Conservation (phyloP, 352 stramenopile species). For the Phytophthora capsici region DNA sequence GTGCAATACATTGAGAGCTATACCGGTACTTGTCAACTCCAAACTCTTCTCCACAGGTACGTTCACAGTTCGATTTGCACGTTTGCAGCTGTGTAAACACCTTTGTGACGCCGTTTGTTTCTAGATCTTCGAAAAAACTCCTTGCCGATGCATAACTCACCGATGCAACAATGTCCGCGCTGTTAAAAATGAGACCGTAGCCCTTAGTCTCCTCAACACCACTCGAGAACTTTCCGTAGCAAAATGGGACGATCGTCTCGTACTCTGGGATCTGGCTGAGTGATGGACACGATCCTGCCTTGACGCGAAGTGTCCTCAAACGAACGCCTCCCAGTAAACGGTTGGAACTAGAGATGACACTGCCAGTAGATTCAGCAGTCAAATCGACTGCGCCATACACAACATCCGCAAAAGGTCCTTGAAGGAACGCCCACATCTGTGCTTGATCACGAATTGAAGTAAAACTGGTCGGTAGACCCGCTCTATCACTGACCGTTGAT, state of each 20-base stretch:
- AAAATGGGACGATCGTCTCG: conserved; percentile 62
- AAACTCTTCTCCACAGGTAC: conserved; percentile 54
- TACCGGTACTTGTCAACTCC: conserved; percentile 69
- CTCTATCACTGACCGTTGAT: conserved; percentile 5
- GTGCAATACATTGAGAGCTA: conserved; percentile 36
- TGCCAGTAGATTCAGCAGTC: conserved; percentile 9
- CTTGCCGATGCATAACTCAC: conserved; percentile 53
- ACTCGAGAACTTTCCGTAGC: conserved; percentile 56
- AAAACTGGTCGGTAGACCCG: conserved; percentile 49
- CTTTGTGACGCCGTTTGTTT: conserved; percentile 37
- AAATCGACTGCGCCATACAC: conserved; percentile 45
- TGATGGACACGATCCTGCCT: conserved; percentile 52
- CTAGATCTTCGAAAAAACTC: conserved; percentile 50
- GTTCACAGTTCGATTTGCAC: conserved; percentile 59
- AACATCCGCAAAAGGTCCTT: conserved; percentile 62
- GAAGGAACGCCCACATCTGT: conserved; percentile 70
- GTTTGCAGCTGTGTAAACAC: conserved; percentile 58
- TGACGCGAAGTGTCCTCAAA: conserved; percentile 63
- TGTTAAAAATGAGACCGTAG: conserved; percentile 73
- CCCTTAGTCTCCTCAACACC: conserved; percentile 46
- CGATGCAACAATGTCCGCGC: conserved; percentile 47
- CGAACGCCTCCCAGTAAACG: conserved; percentile 58
- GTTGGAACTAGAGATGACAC: conserved; percentile 58
- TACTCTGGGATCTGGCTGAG: conserved; percentile 70
- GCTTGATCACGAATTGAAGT: conserved; percentile 58